Evolutionary conservation across 805 yeast genomes (phyloP), one percentile per base, ranked within the genome.

Genomic region (Metschnikowia kofuensis): DNA sequence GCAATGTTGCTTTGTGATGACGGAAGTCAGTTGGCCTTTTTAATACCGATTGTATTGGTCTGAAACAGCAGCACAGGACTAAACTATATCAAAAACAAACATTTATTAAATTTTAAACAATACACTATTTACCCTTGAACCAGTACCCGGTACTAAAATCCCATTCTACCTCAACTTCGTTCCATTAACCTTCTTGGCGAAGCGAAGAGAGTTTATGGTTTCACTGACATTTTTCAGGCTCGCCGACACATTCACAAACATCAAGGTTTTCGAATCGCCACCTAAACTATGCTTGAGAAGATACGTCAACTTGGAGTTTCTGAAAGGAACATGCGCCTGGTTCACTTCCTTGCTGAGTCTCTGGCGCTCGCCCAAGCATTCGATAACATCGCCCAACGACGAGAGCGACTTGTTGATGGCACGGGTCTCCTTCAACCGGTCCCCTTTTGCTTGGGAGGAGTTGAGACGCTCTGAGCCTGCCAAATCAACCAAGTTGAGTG

Each of bases 391-490:
- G 2, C 97, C 96, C 14, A 92, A 73, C 47, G 91, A 79, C 54
- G 97, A 87, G 42, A 92, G 74, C 7, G 97, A 89, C 64, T 83
- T 87, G 67, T 92, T 92, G 49, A 92, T 92, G 8, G 90, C 80
- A 59, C 87, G 92, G 0, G 98, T 91, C 65, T 92, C 99, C 54
- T 80, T 79, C 28, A 92, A 69, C 42, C 97, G 68, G 11, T 84
- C 87, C 0, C 97, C 97, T 1, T 79, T 77, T 0, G 82, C 95
- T 59, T 84, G 87, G 0, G 96, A 87, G 14, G 79, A 76, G 9
- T 83, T 66, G 13, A 91, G 72, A 49, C 98, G 74, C 69, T 92
- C 99, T 0, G 96, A 89, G 2, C 99, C 99, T 0, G 99, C 99
- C 47, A 92, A 72, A 67, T 92, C 99, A 42, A 94, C 83, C 47